phyloP scores from a whole-genome alignment of 148 eudicot species.

The Vaccinium macrocarpon region DNA sequence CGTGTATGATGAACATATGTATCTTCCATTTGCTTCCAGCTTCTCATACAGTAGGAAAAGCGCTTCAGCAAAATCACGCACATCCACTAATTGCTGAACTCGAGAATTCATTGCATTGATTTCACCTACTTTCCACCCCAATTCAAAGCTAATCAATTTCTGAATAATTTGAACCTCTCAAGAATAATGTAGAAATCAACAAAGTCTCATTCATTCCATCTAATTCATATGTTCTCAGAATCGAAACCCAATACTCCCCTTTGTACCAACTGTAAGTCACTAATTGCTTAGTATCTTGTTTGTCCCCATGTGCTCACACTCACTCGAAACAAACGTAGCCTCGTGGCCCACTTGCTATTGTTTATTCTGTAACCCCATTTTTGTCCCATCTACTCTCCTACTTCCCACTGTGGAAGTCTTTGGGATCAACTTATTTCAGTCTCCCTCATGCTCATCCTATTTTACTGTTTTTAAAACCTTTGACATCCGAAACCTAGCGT shows the following conservation, averaged over 20 bases:
- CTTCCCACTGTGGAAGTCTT: not conserved
- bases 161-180: not conserved
- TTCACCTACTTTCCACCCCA: not conserved
- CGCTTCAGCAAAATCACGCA: constrained; percentile 6
- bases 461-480: not conserved
- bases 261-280: not conserved
- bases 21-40: constrained; percentile 15
- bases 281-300: not conserved
- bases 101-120: not conserved
- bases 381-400: not conserved
- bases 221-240: not conserved
- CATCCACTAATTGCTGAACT: not conserved
- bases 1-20: constrained; percentile 37
- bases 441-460: not conserved
- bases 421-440: not conserved
- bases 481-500: not conserved
- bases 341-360: not conserved
- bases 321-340: not conserved
- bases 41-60: constrained; percentile 17
- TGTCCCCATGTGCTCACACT: not conserved
- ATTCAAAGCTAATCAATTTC: not conserved
- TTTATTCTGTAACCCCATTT: not conserved
- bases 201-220: not conserved
- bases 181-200: not conserved
- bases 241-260: not conserved